Conservation (phyloP, 768 basidiomycete genomes). For the Psilocybe cubensis region DNA sequence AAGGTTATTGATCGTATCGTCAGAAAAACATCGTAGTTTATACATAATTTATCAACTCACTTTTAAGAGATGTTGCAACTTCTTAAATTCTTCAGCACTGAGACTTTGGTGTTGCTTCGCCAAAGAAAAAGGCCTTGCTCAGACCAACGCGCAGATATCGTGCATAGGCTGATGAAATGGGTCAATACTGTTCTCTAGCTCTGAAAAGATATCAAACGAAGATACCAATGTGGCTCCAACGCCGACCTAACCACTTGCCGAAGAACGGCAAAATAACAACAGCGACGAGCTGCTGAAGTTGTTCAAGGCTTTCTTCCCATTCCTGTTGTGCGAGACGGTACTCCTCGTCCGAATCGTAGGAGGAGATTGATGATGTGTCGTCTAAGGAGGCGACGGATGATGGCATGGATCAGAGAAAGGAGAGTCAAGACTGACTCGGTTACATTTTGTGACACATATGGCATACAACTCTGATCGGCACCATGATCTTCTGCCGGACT, state of each 20-base stretch:
- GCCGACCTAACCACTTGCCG: constrained; percentile 87
- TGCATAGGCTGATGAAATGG: constrained; percentile 55
- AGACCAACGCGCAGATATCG: constrained; percentile 72
- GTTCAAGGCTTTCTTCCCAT: constrained; percentile 90
- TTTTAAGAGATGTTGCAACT: background rate
- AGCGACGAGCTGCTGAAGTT: constrained; percentile 80
- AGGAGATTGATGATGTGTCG: constrained; percentile 54
- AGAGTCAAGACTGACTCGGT: background rate
- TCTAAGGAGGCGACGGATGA: constrained; percentile 65
- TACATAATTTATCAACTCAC: background rate
- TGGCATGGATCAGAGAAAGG: constrained; percentile 51
- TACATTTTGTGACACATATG: constrained; percentile 13
- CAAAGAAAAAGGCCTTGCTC: constrained; percentile 66
- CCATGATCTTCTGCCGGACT: constrained; percentile 1
- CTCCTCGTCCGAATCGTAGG: constrained; percentile 72
- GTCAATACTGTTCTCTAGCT: constrained; percentile 9
- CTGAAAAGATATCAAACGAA: constrained; percentile 18
- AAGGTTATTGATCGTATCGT: constrained; percentile 54
- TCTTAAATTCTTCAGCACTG: background rate
- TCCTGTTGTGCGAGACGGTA: constrained; percentile 81
- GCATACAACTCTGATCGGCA: constrained; percentile 19
- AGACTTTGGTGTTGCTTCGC: constrained; percentile 11
- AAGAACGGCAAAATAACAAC: constrained; percentile 84
- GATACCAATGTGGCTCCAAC: constrained; percentile 87
- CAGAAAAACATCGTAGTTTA: constrained; percentile 14